Percentiles rank a stretch among this genome's conserved stretches.
Conservation (phyloP, 495 filamentous ascomycete genomes). For the Extremus antarcticus region DNA sequence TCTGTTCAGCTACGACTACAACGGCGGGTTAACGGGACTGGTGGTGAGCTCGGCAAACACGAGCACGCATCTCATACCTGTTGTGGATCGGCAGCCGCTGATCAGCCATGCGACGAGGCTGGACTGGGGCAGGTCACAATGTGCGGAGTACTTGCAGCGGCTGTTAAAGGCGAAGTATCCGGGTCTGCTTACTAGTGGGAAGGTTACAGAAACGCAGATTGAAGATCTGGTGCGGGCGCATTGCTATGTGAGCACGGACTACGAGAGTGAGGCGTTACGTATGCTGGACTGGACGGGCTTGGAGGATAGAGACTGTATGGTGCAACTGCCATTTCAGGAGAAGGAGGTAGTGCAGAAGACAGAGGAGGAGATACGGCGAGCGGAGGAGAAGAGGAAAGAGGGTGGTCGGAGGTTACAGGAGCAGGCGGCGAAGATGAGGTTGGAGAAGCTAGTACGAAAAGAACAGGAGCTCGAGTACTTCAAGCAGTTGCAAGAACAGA, state of each 20-base stretch:
- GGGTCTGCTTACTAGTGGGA: constrained; percentile 56
- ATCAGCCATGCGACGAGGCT: constrained; percentile 74
- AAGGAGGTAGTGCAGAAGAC: constrained; percentile 78
- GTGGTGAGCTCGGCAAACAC: constrained; percentile 88
- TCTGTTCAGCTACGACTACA: constrained; percentile 88
- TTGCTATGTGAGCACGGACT: constrained; percentile 78
- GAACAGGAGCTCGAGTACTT: constrained; percentile 93
- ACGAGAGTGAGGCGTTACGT: constrained; percentile 58
- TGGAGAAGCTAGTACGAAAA: constrained; percentile 89
- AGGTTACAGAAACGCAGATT: constrained; percentile 71
- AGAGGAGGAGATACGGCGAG: constrained; percentile 77
- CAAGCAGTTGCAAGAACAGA: constrained; percentile 59
- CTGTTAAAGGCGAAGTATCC: constrained; percentile 90
- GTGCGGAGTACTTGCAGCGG: constrained; percentile 80
- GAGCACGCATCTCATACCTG: constrained; percentile 90
- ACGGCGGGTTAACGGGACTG: constrained; percentile 75
- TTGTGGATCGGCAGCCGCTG: constrained; percentile 72
- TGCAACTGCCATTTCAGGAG: constrained; percentile 91
- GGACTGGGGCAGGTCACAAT: constrained; percentile 89
- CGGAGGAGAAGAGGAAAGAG: constrained; percentile 87
- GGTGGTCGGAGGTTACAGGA: constrained; percentile 85
- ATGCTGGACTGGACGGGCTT: constrained; percentile 82
- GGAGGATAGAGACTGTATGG: constrained; percentile 74
- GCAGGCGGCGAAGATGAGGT: constrained; percentile 89
- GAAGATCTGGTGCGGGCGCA: constrained; percentile 81